Evolutionary conservation across 345 rosid species (phyloP), one percentile per base, ranked within the genome.

Genomic region (Zanthoxylum bungeanum): DNA sequence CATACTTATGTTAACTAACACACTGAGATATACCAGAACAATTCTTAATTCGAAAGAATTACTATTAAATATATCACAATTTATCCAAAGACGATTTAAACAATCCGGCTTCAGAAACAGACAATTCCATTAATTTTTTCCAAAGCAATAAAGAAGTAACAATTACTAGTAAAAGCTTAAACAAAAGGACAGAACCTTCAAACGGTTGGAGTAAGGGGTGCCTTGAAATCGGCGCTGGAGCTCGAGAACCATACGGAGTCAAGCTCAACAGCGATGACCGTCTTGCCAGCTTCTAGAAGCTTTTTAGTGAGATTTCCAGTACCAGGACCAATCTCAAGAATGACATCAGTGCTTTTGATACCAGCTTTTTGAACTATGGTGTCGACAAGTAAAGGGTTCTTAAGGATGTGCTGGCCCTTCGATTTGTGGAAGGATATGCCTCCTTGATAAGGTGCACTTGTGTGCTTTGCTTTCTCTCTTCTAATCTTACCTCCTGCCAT

Each of bases 221-320:
- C 93, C 96, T 76, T 91, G 98, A 71, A 93, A 93, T 8, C 97
- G 91, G 51, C 96, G 98, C 53, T 88, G 81, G 60, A 93, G 90
- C 83, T 93, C 96, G 68, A 89, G 97, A 75, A 93, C 97, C 98
- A 93, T 91, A 40, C 96, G 96, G 92, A 72, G 75, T 93, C 98
- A 42, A 93, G 85, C 66, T 93, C 98, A 31, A 93, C 76, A n/a
- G 97, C 98, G 73, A 89, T 79, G 49, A 91, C 96, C 75, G 74
- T 76, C 71, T 93, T 91, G 4, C 97, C 97, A 30, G 90, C 92
- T 76, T 93, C 93, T 5, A 91, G 87, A 70, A 93, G 98, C 84
- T 91, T 93, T 86, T 83, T 89, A 16, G 98, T 93, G n/a, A 93
- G 86, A 59, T 93, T 91, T 27, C 97, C 98, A 21, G 98, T 91